These are phyloP conservation scores for Podospora bellae-mahoneyi DNA, from an alignment of 495 filamentous ascomycete species.

Conservation along the genomic window DNA sequence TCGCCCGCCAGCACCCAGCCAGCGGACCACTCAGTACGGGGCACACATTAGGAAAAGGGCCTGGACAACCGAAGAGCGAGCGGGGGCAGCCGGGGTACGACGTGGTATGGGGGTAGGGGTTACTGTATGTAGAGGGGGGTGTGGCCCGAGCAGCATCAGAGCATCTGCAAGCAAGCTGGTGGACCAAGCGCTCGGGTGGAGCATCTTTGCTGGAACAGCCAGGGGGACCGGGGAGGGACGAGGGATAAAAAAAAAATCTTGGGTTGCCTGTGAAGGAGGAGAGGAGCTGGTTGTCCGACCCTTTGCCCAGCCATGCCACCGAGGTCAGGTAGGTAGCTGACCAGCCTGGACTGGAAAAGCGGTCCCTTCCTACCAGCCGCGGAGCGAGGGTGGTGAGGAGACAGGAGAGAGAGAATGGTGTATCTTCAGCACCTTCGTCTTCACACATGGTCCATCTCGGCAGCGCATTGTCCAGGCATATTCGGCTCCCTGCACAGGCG, in stretches of 20 bases:
- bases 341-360: neutral
- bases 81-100: constrained; percentile 14
- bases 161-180: constrained; percentile 32
- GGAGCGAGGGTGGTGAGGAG: neutral
- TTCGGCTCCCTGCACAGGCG: constrained; percentile 19
- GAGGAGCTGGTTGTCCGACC: neutral
- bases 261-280: neutral
- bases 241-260: constrained; percentile 25
- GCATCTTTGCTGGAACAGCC: constrained; percentile 15
- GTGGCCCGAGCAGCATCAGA: constrained; percentile 30
- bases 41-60: constrained; percentile 31
- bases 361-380: constrained; percentile 1
- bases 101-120: constrained; percentile 3
- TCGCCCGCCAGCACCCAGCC: neutral
- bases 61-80: constrained; percentile 24
- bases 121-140: constrained; percentile 18
- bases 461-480: constrained; percentile 17
- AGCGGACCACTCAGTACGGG: constrained; percentile 20
- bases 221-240: constrained; percentile 10
- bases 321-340: neutral
- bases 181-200: constrained; percentile 38
- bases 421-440: neutral
- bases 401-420: neutral
- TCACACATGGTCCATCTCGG: constrained; percentile 4
- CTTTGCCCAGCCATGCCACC: neutral